Evolutionary conservation across 371 early-diverging fungal species (phyloP), one percentile per base, ranked within the genome.

Genomic region (Mucor racemosus): DNA sequence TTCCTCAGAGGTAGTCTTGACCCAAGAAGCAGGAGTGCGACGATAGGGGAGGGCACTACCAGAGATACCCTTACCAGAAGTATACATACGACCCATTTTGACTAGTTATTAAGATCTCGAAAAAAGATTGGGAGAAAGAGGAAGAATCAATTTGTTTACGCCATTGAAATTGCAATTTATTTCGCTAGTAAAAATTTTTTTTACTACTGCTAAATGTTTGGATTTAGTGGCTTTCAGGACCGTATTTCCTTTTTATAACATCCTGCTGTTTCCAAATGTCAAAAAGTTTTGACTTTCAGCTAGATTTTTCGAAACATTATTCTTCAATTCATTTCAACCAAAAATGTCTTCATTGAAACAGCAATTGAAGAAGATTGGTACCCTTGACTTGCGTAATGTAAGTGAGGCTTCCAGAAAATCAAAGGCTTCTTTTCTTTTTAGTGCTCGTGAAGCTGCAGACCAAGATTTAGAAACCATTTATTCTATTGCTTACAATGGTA

Each of bases 31-130:
- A 70, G 97, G 93, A 73, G 97, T 89, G 82, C 99, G 98, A 80
- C 96, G 94, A 91, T 99, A 99, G 82, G 99, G 99, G 80, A 97
- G 91, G 83, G 99, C 98, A 77, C 98, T 96, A 79, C 92, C 87
- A 84, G 97, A 90, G 80, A 99, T 98, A 93, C 99, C 99, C 94
- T 98, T 97, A 78, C 96, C 97, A 78, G 95, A 91, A 87, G 94
- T 92, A 88, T 98, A 95, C 97, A 73, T 73, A 67, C 73, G 73
- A 73, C 73, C 73, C 73, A 73, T 73, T 62, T 68, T 73, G 62
- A 65, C 38, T 68, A 72, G 55, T 60, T 59, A 39, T 60, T 64
- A 65, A 50, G 62, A 62, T 58, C 57, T 62, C 53, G 31, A 53
- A 53, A 44, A 53, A 62, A 65, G 58, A 66, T 61, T 61, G 66